Conservation (phyloP, 2,329 filamentous ascomycete genomes). For the Monilinia laxa region DNA sequence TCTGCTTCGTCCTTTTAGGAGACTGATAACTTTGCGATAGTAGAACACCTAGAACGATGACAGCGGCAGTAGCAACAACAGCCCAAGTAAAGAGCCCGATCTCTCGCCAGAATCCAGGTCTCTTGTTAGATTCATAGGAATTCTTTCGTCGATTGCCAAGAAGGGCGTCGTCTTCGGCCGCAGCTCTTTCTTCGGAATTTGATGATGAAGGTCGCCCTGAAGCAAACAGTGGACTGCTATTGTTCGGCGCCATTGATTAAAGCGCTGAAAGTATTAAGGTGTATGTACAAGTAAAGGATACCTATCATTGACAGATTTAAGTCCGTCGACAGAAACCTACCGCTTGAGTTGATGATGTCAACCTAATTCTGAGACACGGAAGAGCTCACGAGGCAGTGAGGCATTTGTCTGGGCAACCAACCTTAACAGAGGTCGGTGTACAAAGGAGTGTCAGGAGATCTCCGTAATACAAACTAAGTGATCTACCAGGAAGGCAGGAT, state of each 20-base stretch:
- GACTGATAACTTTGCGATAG: slow-evolving; percentile 62
- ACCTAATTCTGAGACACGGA: slow-evolving; percentile 11
- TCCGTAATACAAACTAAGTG: slow-evolving; percentile 10
- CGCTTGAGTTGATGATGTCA: slow-evolving; percentile 6
- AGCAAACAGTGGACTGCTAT: slow-evolving; percentile 38
- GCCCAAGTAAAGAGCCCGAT: slow-evolving; percentile 80
- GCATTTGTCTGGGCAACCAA: slow-evolving; percentile 21
- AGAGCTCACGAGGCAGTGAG: slow-evolving; percentile 17
- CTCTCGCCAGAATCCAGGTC: slow-evolving; percentile 67
- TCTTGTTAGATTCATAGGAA: slow-evolving; percentile 35
- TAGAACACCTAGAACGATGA: slow-evolving; percentile 78
- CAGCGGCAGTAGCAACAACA: slow-evolving; percentile 71
- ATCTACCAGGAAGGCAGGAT: background rate
- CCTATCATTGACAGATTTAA: background rate
- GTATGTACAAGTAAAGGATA: background rate
- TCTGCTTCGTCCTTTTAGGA: slow-evolving; percentile 39
- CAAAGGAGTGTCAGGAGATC: slow-evolving; percentile 11
- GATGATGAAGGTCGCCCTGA: slow-evolving; percentile 53
- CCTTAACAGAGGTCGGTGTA: slow-evolving; percentile 16
- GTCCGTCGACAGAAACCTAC: slow-evolving; percentile 3
- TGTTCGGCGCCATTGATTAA: slow-evolving; percentile 29
- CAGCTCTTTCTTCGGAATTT: slow-evolving; percentile 53
- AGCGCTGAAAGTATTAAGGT: background rate
- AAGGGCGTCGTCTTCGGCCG: slow-evolving; percentile 46
- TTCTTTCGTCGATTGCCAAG: slow-evolving; percentile 38